Conservation (phyloP, 345 rosid genomes). For the Boechera retrofracta region DNA sequence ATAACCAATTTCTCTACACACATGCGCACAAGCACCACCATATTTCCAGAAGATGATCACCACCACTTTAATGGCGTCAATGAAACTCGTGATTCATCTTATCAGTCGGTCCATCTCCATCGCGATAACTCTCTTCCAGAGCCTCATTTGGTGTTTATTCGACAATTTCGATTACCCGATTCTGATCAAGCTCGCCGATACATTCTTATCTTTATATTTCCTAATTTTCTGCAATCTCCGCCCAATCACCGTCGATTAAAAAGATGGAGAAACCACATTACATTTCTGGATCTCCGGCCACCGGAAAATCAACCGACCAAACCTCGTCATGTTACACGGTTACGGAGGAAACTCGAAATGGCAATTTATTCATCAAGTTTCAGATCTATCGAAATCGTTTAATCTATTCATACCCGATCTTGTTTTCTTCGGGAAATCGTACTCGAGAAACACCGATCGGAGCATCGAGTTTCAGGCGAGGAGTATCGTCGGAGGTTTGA, state of each 20-base stretch:
- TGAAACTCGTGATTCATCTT: conserved; percentile 25
- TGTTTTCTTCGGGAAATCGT: conserved; percentile 67
- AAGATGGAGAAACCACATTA: conserved; percentile 59
- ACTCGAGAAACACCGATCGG: conserved; percentile 51
- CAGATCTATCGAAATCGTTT: conserved; percentile 55
- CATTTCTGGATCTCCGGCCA: conserved; percentile 68
- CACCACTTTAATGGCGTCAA: conserved; percentile 27
- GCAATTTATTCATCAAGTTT: conserved; percentile 67
- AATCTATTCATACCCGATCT: conserved; percentile 72
- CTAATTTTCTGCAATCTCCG: conserved; percentile 51
- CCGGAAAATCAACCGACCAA: conserved; percentile 48
- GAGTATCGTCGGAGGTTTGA: conserved; percentile 61
- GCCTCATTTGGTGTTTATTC: conserved; percentile 29
- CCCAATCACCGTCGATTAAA: conserved; percentile 58
- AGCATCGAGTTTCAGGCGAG: conserved; percentile 62
- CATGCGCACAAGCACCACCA: conserved; percentile 3
- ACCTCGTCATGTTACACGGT: conserved; percentile 71
- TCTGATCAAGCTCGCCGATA: conserved; percentile 50
- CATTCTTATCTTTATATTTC: conserved; percentile 52
- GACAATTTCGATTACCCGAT: conserved; percentile 45
- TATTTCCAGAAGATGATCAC: conserved; percentile 16
- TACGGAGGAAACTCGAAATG: conserved; percentile 73
- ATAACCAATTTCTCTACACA: not conserved
- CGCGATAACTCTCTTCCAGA: conserved; percentile 14
- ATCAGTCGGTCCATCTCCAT: conserved; percentile 28